A percentile compares a stretch with the other conserved stretches of the same genome.
Evolutionary conservation across 2,329 filamentous ascomycete genomes (phyloP).

Genomic region (Hypocreales sp.): DNA sequence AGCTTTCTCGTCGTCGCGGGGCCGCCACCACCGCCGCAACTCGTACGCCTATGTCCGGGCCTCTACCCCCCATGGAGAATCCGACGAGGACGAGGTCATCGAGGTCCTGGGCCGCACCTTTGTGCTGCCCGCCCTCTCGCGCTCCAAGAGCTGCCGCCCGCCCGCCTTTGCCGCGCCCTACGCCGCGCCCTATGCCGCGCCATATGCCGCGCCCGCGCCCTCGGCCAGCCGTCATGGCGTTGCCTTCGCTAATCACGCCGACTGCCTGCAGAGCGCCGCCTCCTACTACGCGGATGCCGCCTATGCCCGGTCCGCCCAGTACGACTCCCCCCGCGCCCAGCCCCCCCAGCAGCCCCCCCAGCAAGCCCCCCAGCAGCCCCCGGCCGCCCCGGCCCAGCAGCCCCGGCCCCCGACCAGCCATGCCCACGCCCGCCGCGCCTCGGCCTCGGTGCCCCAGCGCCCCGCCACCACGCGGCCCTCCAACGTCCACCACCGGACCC

Average conservation of each 20-base stretch:
- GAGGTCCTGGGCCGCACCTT: constrained; percentile 37
- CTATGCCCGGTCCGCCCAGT: constrained; percentile 18
- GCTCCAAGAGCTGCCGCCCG: constrained; percentile 18
- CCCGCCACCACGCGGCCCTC: constrained; percentile 35
- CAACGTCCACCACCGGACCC: constrained; percentile 6
- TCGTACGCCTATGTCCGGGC: constrained; percentile 44
- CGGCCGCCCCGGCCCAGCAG: constrained; percentile 5
- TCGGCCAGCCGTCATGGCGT: too few species aligned
- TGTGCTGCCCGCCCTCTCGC: constrained; percentile 34
- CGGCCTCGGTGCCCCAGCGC: constrained; percentile 33
- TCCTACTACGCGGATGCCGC: constrained; percentile 20
- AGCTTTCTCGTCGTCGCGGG: constrained; percentile 30
- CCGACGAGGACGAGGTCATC: constrained; percentile 47
- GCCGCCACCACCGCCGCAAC: constrained; percentile 39
- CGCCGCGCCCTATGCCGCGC: constrained; percentile 10
- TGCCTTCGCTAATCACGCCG: constrained; percentile 45
- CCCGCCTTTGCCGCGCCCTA: constrained; percentile 21
- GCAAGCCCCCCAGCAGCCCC: constrained; percentile 1
- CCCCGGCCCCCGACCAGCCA: constrained; percentile 24
- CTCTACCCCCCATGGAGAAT: constrained; percentile 44
- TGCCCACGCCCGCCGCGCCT: constrained; percentile 29
- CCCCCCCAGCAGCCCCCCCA: too few species aligned
- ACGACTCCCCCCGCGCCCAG: constrained; percentile 27
- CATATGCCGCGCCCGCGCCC: too few species aligned
- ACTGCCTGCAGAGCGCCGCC: constrained; percentile 34